Percentiles rank a stretch among this genome's conserved stretches.
Conservation (phyloP, 2,329 filamentous ascomycete species). For the Penicillium sp. region DNA sequence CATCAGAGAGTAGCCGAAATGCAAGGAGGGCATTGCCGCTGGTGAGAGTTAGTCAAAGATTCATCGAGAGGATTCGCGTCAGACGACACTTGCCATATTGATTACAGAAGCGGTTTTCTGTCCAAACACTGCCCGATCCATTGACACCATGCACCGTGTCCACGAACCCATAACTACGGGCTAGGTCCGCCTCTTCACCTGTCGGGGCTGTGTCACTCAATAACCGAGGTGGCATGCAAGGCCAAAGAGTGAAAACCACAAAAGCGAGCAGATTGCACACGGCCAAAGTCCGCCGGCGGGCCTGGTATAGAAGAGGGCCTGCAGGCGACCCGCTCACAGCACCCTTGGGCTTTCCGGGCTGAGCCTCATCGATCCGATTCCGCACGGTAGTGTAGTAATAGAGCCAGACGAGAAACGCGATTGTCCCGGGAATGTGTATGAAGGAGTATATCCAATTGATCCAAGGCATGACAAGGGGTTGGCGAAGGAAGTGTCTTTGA, state of each 20-base stretch:
- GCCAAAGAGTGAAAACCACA: slow-evolving; percentile 52
- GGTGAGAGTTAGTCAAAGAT: background rate
- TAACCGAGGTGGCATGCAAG: slow-evolving; percentile 53
- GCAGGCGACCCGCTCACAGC: slow-evolving; percentile 36
- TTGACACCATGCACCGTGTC: slow-evolving; percentile 51
- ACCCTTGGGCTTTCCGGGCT: slow-evolving; percentile 31
- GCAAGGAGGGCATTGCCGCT: slow-evolving; percentile 66
- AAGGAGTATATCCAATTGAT: slow-evolving; percentile 67
- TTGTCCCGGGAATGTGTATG: slow-evolving; percentile 69
- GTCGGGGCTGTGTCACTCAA: slow-evolving; percentile 47
- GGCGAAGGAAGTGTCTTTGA: slow-evolving; percentile 50
- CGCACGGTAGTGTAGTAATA: slow-evolving; percentile 62
- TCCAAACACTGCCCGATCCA: slow-evolving; percentile 61
- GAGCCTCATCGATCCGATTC: slow-evolving; percentile 40
- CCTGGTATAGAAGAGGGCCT: slow-evolving; percentile 48
- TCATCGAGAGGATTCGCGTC: background rate
- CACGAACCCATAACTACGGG: slow-evolving; percentile 52
- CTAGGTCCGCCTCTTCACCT: slow-evolving; percentile 49
- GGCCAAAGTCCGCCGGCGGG: slow-evolving; percentile 49
- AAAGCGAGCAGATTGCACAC: slow-evolving; percentile 53
- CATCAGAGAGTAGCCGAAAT: slow-evolving; percentile 67
- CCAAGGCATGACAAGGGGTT: slow-evolving; percentile 54
- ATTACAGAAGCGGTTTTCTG: slow-evolving; percentile 64
- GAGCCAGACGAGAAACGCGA: slow-evolving; percentile 58
- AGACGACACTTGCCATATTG: slow-evolving; percentile 52